Evolutionary conservation across 2,329 filamentous ascomycete genomes (phyloP).

Genomic region (Venturiaceae sp.): DNA sequence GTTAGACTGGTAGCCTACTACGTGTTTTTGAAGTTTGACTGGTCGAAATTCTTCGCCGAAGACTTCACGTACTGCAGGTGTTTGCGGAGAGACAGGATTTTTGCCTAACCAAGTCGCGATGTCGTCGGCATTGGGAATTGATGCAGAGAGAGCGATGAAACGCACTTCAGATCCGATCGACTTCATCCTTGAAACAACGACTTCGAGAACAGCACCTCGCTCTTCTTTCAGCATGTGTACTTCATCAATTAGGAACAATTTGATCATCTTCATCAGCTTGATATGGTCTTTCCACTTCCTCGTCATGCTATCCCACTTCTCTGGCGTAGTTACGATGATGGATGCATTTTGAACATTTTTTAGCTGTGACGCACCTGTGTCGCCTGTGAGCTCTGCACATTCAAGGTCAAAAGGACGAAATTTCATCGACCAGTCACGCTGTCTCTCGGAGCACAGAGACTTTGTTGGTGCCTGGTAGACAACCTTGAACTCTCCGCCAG

Average conservation of each 20-base stretch:
- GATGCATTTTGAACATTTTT: constrained; percentile 61
- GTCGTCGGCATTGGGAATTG: constrained; percentile 72
- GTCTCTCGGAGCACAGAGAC: constrained; percentile 67
- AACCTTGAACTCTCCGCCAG: constrained; percentile 60
- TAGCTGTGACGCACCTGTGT: constrained; percentile 60
- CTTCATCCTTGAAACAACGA: constrained; percentile 82
- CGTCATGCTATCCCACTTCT: constrained; percentile 88
- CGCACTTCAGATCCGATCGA: constrained; percentile 64
- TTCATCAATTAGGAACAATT: constrained; percentile 77
- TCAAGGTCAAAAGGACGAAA: constrained; percentile 58
- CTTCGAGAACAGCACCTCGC: constrained; percentile 71
- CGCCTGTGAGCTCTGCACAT: constrained; percentile 73
- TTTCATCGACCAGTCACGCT: constrained; percentile 68
- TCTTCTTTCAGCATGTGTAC: constrained; percentile 77
- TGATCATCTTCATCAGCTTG: constrained; percentile 63
- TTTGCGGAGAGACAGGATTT: constrained; percentile 45
- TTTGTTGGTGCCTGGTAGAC: constrained; percentile 82
- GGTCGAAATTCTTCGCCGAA: constrained; percentile 77
- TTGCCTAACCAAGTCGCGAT: constrained; percentile 72
- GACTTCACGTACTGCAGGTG: constrained; percentile 56
- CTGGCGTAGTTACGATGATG: constrained; percentile 79
- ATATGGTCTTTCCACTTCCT: constrained; percentile 77
- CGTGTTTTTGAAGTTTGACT: constrained; percentile 65
- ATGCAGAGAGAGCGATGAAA: constrained; percentile 75
- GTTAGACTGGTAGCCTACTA: constrained; percentile 56